phyloP scores from a whole-genome alignment of 2,329 filamentous ascomycete species.

The Gnomoniopsis sp. region DNA sequence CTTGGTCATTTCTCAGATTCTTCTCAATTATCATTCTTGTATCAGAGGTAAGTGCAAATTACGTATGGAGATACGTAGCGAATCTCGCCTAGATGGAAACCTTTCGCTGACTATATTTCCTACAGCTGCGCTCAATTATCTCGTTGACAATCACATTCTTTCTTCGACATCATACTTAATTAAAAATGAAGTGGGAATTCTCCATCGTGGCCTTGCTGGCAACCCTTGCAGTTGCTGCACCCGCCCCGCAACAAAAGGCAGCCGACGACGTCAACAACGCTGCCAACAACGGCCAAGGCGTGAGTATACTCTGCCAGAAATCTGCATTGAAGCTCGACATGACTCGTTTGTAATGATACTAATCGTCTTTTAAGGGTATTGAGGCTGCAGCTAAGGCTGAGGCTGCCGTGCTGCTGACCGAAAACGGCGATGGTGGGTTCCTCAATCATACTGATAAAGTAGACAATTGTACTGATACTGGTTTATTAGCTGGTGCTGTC shows the following conservation, averaged over 20 bases:
- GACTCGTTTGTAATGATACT: not conserved
- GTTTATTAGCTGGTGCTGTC: not conserved
- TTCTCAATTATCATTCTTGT: not conserved
- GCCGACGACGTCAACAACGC: conserved; percentile 1
- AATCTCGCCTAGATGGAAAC: not conserved
- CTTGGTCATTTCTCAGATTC: too few species aligned
- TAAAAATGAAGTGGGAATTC: conserved; percentile 8
- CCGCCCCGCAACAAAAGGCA: not conserved
- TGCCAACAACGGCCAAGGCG: conserved; percentile 9
- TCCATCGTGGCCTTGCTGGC: conserved; percentile 7
- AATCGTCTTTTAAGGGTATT: not conserved
- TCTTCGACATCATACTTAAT: not conserved
- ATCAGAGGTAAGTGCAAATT: not conserved
- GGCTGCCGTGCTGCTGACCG: conserved; percentile 5
- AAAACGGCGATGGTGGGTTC: conserved; percentile 6
- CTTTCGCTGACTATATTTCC: not conserved
- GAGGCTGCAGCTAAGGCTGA: conserved; percentile 6
- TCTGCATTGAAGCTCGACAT: not conserved
- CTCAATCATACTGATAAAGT: not conserved
- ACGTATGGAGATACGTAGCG: too few species aligned
- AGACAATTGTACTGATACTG: not conserved
- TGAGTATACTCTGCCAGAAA: not conserved
- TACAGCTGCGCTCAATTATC: conserved; percentile 9
- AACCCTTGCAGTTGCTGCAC: conserved; percentile 3
- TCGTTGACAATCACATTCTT: not conserved